These are phyloP conservation scores for Ramaria sp. DNA, from an alignment of 768 basidiomycete genomes.

Conservation along the genomic window DNA sequence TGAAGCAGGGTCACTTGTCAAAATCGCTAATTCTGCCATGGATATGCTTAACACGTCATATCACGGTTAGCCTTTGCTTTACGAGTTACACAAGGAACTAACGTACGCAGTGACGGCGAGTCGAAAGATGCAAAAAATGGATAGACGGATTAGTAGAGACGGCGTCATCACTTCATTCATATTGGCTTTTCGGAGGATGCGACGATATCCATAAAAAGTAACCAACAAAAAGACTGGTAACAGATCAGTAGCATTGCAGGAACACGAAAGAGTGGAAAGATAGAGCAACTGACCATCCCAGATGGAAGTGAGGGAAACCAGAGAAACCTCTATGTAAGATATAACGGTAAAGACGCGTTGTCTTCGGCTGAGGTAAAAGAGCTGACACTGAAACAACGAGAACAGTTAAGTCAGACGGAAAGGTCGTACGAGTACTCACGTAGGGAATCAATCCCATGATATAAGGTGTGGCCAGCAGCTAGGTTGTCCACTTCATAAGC, in stretches of 20 bases:
- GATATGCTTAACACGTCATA: neutral
- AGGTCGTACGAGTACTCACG: neutral
- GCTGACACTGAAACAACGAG: neutral
- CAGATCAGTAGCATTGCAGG: too few species aligned
- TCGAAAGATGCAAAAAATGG: neutral
- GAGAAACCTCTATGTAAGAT: neutral
- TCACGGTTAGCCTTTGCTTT: neutral
- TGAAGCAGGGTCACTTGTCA: neutral
- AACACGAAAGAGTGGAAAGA: neutral
- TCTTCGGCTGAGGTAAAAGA: neutral
- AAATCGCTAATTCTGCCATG: neutral
- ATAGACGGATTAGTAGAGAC: neutral
- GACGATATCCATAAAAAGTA: neutral
- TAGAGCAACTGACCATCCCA: neutral
- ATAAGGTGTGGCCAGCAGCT: neutral
- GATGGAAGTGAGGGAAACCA: neutral
- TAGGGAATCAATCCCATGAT: neutral
- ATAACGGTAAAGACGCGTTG: neutral
- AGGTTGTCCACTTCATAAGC: neutral
- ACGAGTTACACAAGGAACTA: neutral
- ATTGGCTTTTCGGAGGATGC: neutral
- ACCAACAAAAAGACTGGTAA: neutral
- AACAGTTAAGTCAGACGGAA: neutral
- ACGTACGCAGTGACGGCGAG: neutral
- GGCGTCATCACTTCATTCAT: neutral